phyloP scores from a whole-genome alignment of 2,329 filamentous ascomycete species.

The Hypoxylon sp. region DNA sequence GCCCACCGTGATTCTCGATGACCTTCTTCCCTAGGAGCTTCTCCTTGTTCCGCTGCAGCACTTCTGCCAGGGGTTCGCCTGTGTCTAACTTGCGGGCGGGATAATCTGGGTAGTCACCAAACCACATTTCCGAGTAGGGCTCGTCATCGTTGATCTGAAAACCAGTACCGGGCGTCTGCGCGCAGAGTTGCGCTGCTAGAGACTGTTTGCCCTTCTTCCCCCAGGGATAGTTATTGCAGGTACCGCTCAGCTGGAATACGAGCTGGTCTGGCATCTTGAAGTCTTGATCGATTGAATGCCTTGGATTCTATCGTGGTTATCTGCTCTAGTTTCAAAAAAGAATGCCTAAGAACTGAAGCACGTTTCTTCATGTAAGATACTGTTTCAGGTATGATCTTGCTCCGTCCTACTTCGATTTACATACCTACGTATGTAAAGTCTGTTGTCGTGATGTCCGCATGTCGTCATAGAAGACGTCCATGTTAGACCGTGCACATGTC shows the following conservation, averaged over 20 bases:
- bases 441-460: conserved; percentile 40
- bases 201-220: conserved; percentile 76
- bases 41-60: conserved; percentile 71
- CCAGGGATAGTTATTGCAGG: conserved; percentile 75
- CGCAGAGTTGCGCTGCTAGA: conserved; percentile 73
- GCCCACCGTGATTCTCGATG: conserved; percentile 70
- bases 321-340: no score
- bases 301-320: neutral
- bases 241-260: conserved; percentile 61
- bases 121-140: conserved; percentile 77
- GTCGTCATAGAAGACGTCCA: conserved; percentile 46
- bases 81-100: conserved; percentile 73
- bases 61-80: conserved; percentile 72
- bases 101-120: conserved; percentile 79
- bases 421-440: neutral
- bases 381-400: neutral
- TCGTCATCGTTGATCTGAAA: conserved; percentile 74
- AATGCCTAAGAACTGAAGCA: neutral
- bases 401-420: neutral
- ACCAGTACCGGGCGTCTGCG: conserved; percentile 71
- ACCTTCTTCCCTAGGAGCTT: conserved; percentile 73
- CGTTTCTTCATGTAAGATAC: neutral
- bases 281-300: neutral
- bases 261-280: conserved; percentile 44
- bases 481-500: conserved; percentile 14